Base-by-base conservation (phyloP, 2,329 filamentous ascomycete species). In the Colletotrichum sp. region DNA sequence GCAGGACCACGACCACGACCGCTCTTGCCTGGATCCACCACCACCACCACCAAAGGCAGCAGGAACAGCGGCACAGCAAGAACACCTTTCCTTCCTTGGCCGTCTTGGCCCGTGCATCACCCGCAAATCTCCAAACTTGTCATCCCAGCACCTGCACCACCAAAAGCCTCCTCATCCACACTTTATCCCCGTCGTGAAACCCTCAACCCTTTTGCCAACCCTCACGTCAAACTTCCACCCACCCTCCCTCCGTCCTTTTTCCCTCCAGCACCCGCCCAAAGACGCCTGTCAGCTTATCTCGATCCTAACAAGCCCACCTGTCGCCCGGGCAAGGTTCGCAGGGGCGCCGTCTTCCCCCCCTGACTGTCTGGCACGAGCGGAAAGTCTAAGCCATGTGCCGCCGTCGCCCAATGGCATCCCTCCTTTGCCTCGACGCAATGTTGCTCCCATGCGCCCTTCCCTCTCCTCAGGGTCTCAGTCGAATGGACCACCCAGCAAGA, bases 41-140 rank as follows among this genome's bases (percentile, higher is more conserved):
- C 10, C n/a, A 49, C n/a, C n/a, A 49, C 44, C 65, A 28, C 28
- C 28, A 28, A 28, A 28, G 28, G 28, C 28, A 28, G 28, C 28
- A 28, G 28, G 28, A 28, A 28, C 28, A 28, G 28, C 28, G 28
- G 28, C 28, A 28, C 26, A 62, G 34, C 55, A 62, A 69, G 18
- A 32, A 21, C 71, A 55, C 24, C 59, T 59, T 63, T 28, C 63
- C 65, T 26, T 59, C n/a, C 67, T 76, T 57, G 69, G 69, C 39
- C n/a, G 24, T 21, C 44, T 63, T 68, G 69, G 73, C 57, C 64
- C 64, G 70, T 76, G 73, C 70, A 49, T 64, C 73, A 72, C 57
- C 73, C 64, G 73, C 64, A 72, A 76, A 76, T 64, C 26, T 69
- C 70, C 64, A 76, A 76, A 69, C 63, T 73, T 30, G 69, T 72